These are phyloP conservation scores for Alternaria sp. DNA, from an alignment of 2,329 filamentous ascomycete genomes.

Conservation along the genomic window DNA sequence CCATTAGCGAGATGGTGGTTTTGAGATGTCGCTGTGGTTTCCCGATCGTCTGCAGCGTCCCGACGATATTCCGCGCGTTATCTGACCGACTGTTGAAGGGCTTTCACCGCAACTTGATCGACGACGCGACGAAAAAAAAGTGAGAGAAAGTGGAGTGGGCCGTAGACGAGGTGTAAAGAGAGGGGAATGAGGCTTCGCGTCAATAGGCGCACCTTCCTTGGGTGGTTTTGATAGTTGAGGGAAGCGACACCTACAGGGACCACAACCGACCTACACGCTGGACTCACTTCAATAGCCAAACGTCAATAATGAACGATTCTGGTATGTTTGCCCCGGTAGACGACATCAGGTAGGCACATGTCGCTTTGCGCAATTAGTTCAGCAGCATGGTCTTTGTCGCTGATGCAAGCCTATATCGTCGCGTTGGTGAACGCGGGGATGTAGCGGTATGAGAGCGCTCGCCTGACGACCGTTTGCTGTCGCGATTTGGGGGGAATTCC, in stretches of 20 bases:
- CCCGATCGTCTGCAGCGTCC: conserved; percentile 3
- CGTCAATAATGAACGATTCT: background rate
- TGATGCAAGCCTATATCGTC: background rate
- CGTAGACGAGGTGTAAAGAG: background rate
- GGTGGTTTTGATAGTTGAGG: background rate
- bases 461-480: background rate
- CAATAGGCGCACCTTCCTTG: background rate
- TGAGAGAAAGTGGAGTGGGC: background rate
- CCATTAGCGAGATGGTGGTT: conserved; percentile 2
- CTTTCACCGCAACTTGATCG: conserved; percentile 15
- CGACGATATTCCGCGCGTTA: background rate
- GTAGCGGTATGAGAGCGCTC: background rate
- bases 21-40: background rate
- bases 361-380: background rate
- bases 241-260: background rate
- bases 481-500: background rate
- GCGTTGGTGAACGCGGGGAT: background rate
- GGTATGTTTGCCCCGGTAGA: background rate
- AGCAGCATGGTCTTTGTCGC: background rate
- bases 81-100: conserved; percentile 14
- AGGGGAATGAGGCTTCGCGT: background rate
- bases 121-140: background rate
- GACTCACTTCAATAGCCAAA: background rate
- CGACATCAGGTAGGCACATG: background rate
- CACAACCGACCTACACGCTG: background rate